Base-by-base conservation (phyloP, 257 asterid species). In the Solanum ahanhuiri region DNA sequence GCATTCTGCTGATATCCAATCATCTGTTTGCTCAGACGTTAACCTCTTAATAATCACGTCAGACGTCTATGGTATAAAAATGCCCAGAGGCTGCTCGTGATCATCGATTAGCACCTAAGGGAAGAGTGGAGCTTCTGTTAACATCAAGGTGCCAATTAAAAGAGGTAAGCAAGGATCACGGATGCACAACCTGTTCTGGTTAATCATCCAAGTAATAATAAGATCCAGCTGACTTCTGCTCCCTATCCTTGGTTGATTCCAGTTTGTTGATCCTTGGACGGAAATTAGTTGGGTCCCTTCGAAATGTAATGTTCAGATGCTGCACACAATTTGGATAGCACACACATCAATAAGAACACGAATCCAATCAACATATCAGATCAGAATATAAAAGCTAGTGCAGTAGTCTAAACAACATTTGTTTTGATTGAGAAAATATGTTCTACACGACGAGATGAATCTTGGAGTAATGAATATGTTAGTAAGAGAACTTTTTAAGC, bases 241-340 rank as follows among this genome's bases (percentile, higher is more conserved):
- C 99, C 88, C 97, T 89, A 92, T 97, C 99, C 94, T 97, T 97
- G 88, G 98, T 94, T 15, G 99, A 97, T n/a, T 97, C 97, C 86
- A 93, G 91, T 88, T 97, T 95, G 93, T 97, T 97, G 93, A 97
- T 97, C 89, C 99, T 93, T 33, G 99, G 99, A 25, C 98, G 97
- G 67, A 7, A 97, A 89, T 97, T 97, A 69, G 99, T 95, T n/a
- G 99, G 99, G 90, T 97, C 99, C 87, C 99, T 90, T 91, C 99
- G 91, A 89, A 97, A 95, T 34, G 99, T 97, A 83, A 97, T 95
- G 85, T 97, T 96, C 91, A 97, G 92, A 84, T 97, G 99, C 99
- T 97, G 91, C 94, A 92, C 11, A 86, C 20, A 37, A 31, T 58
- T 64, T 45, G 6, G 31, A 33, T 9, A 57, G 28, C 45, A 48